Conservation (phyloP, 2,329 filamentous ascomycete genomes). For the Lasiodiplodia gonubiensis region DNA sequence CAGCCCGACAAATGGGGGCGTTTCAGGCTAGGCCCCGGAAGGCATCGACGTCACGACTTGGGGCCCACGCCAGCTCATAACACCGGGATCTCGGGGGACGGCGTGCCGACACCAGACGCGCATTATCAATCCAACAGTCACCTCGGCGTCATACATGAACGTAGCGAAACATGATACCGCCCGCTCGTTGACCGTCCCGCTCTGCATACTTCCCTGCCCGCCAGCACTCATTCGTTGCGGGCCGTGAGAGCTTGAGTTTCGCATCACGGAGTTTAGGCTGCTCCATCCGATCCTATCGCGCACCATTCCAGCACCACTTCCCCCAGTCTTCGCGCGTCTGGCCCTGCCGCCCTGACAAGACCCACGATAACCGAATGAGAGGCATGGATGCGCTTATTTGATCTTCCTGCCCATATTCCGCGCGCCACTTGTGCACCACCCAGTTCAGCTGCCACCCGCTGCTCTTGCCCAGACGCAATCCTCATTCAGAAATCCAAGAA, state of each 20-base stretch:
- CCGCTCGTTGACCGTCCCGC: constrained; percentile 7
- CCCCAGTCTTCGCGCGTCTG: constrained; percentile 7
- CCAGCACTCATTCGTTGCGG: background rate
- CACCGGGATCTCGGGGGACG: constrained; percentile 13
- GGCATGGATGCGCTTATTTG: constrained; percentile 21
- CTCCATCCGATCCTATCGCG: constrained; percentile 14
- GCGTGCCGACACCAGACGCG: constrained; percentile 10
- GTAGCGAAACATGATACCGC: background rate
- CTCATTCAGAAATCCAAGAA: background rate
- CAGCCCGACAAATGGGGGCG: background rate
- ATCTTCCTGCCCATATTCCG: constrained; percentile 6
- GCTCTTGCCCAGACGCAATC: background rate
- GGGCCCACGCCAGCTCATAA: constrained; percentile 16
- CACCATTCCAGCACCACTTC: constrained; percentile 18
- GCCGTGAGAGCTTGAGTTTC: constrained; percentile 8
- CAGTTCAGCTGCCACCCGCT: background rate
- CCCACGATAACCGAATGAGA: background rate
- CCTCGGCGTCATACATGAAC: constrained; percentile 18
- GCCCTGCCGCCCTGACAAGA: background rate
- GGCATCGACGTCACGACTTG: constrained; percentile 23
- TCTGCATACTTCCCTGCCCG: constrained; percentile 20
- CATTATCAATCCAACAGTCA: constrained; percentile 20
- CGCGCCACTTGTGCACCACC: background rate
- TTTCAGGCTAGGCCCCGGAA: background rate
- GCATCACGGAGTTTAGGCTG: background rate